Conservation (phyloP, 2,329 filamentous ascomycete species). For the Stagonosporopsis rhizophila region DNA sequence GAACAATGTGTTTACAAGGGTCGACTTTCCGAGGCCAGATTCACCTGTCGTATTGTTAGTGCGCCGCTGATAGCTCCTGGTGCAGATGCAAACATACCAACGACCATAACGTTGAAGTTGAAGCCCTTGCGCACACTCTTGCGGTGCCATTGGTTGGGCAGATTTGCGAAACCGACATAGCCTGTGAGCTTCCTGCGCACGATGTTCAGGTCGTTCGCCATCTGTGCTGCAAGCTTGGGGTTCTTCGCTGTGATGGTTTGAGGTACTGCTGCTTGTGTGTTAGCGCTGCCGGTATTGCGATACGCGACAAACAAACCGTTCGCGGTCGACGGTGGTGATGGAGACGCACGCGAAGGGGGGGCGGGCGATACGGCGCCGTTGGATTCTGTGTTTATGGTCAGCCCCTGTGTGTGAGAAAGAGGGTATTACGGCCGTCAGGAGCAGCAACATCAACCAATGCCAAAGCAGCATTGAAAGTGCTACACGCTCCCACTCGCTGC, state of each 20-base stretch:
- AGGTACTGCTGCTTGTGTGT: conserved; percentile 54
- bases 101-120: conserved; percentile 99
- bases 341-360: conserved; percentile 56
- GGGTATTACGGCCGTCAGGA: conserved; percentile 9
- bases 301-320: conserved; percentile 65
- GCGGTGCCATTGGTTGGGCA: conserved; percentile 99
- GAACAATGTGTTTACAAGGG: conserved; percentile 98
- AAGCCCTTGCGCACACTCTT: conserved; percentile 99
- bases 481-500: conserved; percentile 13
- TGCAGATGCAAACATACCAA: conserved; percentile 73
- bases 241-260: conserved; percentile 71
- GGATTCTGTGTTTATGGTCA: conserved; percentile 50
- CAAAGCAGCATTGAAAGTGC: conserved; percentile 22
- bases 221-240: conserved; percentile 62
- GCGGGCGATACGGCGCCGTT: conserved; percentile 54
- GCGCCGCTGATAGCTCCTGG: neutral
- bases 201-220: conserved; percentile 77
- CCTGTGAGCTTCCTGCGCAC: conserved; percentile 97
- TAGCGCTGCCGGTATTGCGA: conserved; percentile 63
- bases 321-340: conserved; percentile 54
- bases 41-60: conserved; percentile 70
- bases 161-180: conserved; percentile 97
- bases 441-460: conserved; percentile 23
- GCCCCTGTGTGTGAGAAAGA: conserved; percentile 28
- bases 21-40: conserved; percentile 98